Base-by-base conservation (phyloP, 352 stramenopile genomes). In the Saprolegnia diclina region DNA sequence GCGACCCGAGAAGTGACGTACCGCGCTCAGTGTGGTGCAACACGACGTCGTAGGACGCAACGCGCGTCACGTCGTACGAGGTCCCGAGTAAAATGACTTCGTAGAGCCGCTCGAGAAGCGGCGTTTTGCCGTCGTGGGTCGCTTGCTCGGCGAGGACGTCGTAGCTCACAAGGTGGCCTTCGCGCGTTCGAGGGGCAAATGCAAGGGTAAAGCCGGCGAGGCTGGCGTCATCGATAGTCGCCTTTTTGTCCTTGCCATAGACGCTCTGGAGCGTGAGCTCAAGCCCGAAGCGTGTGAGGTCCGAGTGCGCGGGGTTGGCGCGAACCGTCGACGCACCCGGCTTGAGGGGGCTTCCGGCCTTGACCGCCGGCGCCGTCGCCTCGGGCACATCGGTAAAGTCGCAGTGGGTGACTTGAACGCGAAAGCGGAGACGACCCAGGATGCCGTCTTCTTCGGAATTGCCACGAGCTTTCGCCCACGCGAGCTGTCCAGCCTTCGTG, bases 11-110 rank as follows among this genome's bases (percentile, higher is more conserved):
- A 32, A 56, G 53, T 21, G 57, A 26, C n/a, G 10, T 13, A 7
- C 40, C 57, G 5, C 53, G 52, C 26, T 66, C 57, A 6, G 35
- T 55, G 42, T 66, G 38, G 42, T 66, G 57, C 5, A 91, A 52
- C 13, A 76, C 59, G 14, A 91, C 78, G 21, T 87, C 77, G 61
- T 89, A 88, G 65, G 79, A 81, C 9, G 74, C 73, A 14, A 89
- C 80, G 50, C 77, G 76, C 0, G 77, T 73, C 45, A 89, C 72
- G 44, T 91, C 77, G 64, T 84, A 91, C 19, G 77, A 87, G 0
- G 74, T 71, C 0, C 83, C 83, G 21, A 89, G 72, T 14, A 89
- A 56, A 18, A 55, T 6, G 0, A 13, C 13, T 11, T 52, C 19
- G 29, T 66, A 16, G 3, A 66, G 9, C 2, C n/a, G 40, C 10